phyloP scores from a whole-genome alignment of 1,139 yeast genomes.

The Suhomyces bokatorum region DNA sequence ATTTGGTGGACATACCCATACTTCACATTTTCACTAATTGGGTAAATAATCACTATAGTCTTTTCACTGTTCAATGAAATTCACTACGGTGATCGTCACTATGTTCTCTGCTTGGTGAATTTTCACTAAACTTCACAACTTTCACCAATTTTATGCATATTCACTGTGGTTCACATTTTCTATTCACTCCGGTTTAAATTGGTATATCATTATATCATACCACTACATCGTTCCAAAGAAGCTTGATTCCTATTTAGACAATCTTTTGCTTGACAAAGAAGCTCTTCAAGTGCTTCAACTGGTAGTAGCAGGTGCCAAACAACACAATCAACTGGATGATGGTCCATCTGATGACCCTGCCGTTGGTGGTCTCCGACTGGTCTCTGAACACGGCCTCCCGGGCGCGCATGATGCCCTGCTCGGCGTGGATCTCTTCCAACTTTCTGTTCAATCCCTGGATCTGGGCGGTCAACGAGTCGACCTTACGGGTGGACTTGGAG shows the following conservation, averaged over 20 bases:
- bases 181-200: no score
- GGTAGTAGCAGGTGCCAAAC: conserved; percentile 51
- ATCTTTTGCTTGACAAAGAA: conserved; percentile 55
- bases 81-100: no score
- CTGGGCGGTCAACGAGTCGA: conserved; percentile 42
- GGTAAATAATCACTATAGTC: no score
- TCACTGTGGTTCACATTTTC: no score
- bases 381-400: conserved; percentile 51
- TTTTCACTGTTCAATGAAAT: no score
- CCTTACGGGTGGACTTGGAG: conserved; percentile 47
- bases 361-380: conserved; percentile 48
- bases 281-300: conserved; percentile 51
- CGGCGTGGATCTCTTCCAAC: conserved; percentile 46
- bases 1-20: no score
- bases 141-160: no score
- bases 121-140: no score
- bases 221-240: no score
- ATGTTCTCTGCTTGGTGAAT: no score
- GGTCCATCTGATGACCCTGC: conserved; percentile 50
- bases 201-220: no score
- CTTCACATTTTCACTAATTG: no score
- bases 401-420: conserved; percentile 49
- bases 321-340: conserved; percentile 47
- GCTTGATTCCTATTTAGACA: conserved; percentile 26
- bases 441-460: conserved; percentile 43